Percentiles rank a stretch among this genome's conserved stretches.
These are phyloP conservation scores for Pelargonium fulgidum DNA, from an alignment of 441 rosid species.

Conservation along the genomic window DNA sequence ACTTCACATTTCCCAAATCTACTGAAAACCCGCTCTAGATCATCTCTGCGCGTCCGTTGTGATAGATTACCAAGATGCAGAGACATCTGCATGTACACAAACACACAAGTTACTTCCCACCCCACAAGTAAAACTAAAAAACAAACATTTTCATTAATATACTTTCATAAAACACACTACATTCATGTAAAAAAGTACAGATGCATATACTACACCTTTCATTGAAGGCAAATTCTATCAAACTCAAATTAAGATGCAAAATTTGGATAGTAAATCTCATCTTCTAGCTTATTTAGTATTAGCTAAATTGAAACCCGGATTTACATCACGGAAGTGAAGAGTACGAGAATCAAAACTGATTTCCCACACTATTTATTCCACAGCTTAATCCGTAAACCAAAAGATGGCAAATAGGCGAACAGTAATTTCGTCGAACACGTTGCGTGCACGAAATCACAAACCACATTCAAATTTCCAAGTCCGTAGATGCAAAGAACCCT, in stretches of 20 bases:
- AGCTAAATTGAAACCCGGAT: not conserved
- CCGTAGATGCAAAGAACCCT: not conserved
- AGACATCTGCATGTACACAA: slow-evolving; percentile 36
- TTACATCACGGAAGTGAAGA: not conserved
- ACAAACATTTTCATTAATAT: not conserved
- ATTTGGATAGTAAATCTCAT: too few species aligned
- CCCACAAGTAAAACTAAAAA: not conserved
- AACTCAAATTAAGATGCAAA: not conserved
- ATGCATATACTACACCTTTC: too few species aligned
- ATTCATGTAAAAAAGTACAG: not conserved
- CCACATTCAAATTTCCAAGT: not conserved
- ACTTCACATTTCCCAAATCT: slow-evolving; percentile 42
- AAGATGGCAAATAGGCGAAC: not conserved
- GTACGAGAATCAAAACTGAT: not conserved
- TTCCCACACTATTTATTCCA: not conserved
- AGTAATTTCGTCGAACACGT: slow-evolving; percentile 18
- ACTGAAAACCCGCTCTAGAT: slow-evolving; percentile 37
- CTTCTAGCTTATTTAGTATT: not conserved
- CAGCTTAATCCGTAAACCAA: not conserved
- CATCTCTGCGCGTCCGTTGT: slow-evolving; percentile 26
- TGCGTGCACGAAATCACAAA: slow-evolving; percentile 1
- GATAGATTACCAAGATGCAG: slow-evolving; percentile 41
- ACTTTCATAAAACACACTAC: not conserved
- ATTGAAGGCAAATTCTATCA: too few species aligned
- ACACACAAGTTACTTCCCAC: not conserved